These are phyloP conservation scores for Blepharisma stoltei DNA, from an alignment of 73 alveolate species.

Conservation along the genomic window DNA sequence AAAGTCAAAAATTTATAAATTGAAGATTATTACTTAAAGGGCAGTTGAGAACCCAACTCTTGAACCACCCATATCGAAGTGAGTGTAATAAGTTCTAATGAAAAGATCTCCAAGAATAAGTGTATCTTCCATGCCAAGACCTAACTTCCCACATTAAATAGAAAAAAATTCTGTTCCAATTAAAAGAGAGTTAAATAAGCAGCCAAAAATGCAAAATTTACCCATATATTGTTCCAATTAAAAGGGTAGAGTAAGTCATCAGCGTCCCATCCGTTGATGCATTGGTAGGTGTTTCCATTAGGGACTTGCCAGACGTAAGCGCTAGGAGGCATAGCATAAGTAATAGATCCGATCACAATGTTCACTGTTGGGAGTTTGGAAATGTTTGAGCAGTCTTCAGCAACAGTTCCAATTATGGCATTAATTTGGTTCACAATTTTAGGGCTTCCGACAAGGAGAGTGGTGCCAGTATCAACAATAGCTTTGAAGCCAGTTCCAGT, in stretches of 20 bases:
- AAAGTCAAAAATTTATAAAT: no score
- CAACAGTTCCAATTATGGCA: conserved; percentile 48
- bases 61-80: conserved; percentile 46
- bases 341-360: conserved; percentile 42
- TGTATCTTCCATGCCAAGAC: no score
- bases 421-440: conserved; percentile 46
- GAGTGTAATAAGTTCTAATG: conserved; percentile 49
- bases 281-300: conserved; percentile 20
- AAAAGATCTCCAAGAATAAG: conserved; percentile 56
- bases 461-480: conserved; percentile 58
- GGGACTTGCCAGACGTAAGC: conserved; percentile 55
- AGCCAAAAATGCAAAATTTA: no score
- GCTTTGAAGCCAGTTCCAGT: conserved; percentile 38
- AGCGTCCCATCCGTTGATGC: no score
- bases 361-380: conserved; percentile 48
- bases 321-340: conserved; percentile 44
- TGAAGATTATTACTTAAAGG: no score
- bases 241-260: no score
- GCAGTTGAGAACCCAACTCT: no score
- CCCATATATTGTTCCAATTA: no score
- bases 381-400: conserved; percentile 48
- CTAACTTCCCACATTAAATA: no score
- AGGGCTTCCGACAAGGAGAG: conserved; percentile 52
- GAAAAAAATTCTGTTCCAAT: no score
- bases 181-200: no score